Evolutionary conservation across 169 alveolate genomes (phyloP).

Genomic region (Babesia bigemina): DNA sequence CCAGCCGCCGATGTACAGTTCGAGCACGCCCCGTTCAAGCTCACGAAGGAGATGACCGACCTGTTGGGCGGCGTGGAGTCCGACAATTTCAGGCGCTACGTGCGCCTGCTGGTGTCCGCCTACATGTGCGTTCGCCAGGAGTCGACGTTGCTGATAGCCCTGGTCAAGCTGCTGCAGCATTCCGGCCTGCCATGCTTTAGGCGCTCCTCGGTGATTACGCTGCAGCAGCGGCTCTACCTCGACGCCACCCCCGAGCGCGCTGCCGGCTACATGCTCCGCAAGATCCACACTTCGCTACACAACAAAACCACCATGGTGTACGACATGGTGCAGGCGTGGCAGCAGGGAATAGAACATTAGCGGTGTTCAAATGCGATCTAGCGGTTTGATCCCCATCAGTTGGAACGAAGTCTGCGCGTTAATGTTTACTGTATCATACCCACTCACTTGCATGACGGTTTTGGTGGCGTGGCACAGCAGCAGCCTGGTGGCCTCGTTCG

Average conservation of each 20-base stretch:
- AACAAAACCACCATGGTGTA: constrained; percentile 79
- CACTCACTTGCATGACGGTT: constrained; percentile 80
- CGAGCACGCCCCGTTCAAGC: constrained; percentile 96
- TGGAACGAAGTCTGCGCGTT: constrained; percentile 70
- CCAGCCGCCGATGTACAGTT: constrained; percentile 95
- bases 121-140: constrained; percentile 63
- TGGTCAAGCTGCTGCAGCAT: constrained; percentile 80
- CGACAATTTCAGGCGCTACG: constrained; percentile 46
- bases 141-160: constrained; percentile 18
- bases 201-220: constrained; percentile 84
- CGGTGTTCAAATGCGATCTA: constrained; percentile 76
- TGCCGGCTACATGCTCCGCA: constrained; percentile 70
- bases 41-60: constrained; percentile 94
- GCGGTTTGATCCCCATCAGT: constrained; percentile 80
- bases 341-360: constrained; percentile 78
- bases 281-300: constrained; percentile 73
- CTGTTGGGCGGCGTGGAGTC: constrained; percentile 89
- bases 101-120: constrained; percentile 73
- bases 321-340: constrained; percentile 81
- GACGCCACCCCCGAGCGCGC: constrained; percentile 75
- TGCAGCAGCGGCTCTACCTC: constrained; percentile 73
- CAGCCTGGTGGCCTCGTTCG: constrained; percentile 88
- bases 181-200: constrained; percentile 94
- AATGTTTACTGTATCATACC: constrained; percentile 74
- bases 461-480: constrained; percentile 89